Evolutionary conservation across 2,329 filamentous ascomycete species (phyloP).

Genomic region (Cordyceps tenuipes): DNA sequence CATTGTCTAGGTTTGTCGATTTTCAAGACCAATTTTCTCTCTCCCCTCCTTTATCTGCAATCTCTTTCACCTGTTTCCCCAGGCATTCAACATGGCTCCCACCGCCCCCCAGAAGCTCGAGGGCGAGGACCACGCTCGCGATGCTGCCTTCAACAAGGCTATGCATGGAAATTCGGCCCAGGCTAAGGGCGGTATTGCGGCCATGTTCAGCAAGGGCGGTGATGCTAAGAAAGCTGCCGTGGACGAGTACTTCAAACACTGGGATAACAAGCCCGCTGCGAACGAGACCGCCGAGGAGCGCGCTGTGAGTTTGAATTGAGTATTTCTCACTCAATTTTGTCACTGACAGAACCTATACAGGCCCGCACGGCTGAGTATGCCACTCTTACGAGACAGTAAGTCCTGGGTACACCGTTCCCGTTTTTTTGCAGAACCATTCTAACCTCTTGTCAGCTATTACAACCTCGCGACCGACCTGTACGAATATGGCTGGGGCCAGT

Average conservation of each 20-base stretch:
- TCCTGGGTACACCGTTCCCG: conserved; percentile 16
- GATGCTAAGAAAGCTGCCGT: conserved; percentile 71
- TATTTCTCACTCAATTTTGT: conserved; percentile 5
- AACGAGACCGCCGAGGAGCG: conserved; percentile 78
- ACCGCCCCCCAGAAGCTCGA: conserved; percentile 50
- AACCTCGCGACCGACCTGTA: conserved; percentile 94
- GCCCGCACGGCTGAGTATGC: conserved; percentile 80
- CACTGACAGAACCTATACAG: conserved; percentile 34
- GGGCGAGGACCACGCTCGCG: conserved; percentile 72
- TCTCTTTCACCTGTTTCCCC: conserved; percentile 8
- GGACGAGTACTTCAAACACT: conserved; percentile 94
- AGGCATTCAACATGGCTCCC: conserved; percentile 35
- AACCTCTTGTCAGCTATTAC: conserved; percentile 60
- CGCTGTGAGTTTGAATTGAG: conserved; percentile 46
- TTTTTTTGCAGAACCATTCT: conserved; percentile 10
- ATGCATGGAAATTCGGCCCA: conserved; percentile 69
- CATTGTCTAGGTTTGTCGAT: not conserved
- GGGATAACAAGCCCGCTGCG: conserved; percentile 73
- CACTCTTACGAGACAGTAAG: conserved; percentile 83
- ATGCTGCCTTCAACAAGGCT: conserved; percentile 85
- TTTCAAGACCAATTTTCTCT: not conserved
- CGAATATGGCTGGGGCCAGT: conserved; percentile 94
- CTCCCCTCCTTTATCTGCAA: not conserved
- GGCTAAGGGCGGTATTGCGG: conserved; percentile 63
- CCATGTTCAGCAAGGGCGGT: conserved; percentile 76